Conservation (phyloP, 2,329 filamentous ascomycete genomes). For the Exserohilum rostratum region DNA sequence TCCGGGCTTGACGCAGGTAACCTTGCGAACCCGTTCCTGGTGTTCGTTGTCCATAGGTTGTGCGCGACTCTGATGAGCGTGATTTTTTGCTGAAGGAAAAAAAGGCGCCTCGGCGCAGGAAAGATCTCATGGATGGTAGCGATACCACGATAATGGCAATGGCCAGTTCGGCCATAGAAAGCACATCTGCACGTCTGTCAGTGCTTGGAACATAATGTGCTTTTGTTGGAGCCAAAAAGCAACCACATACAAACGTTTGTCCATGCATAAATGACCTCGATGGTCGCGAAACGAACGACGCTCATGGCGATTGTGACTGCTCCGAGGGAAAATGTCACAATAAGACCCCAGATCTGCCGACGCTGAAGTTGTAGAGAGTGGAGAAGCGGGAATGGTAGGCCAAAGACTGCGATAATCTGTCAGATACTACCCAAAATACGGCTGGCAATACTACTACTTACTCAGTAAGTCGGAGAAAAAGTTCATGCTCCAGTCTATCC, state of each 20-base stretch:
- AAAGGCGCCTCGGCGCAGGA: constrained; percentile 25
- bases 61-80: constrained; percentile 14
- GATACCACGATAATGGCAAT: constrained; percentile 37
- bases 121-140: constrained; percentile 31
- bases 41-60: constrained; percentile 15
- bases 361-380: constrained; percentile 24
- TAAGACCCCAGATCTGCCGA: constrained; percentile 30
- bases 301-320: constrained; percentile 31
- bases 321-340: constrained; percentile 31
- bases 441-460: neutral
- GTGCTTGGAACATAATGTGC: neutral
- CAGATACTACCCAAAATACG: neutral
- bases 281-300: constrained; percentile 27
- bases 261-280: constrained; percentile 30
- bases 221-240: neutral
- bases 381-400: constrained; percentile 32
- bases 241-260: constrained; percentile 32
- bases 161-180: constrained; percentile 35
- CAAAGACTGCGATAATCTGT: constrained; percentile 16
- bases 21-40: constrained; percentile 12
- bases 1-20: constrained; percentile 11
- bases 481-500: constrained; percentile 24
- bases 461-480: constrained; percentile 20
- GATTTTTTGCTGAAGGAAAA: constrained; percentile 28
- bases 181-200: constrained; percentile 22